Conservation (phyloP, 2,329 filamentous ascomycete genomes). For the Chaetothyriales sp. region DNA sequence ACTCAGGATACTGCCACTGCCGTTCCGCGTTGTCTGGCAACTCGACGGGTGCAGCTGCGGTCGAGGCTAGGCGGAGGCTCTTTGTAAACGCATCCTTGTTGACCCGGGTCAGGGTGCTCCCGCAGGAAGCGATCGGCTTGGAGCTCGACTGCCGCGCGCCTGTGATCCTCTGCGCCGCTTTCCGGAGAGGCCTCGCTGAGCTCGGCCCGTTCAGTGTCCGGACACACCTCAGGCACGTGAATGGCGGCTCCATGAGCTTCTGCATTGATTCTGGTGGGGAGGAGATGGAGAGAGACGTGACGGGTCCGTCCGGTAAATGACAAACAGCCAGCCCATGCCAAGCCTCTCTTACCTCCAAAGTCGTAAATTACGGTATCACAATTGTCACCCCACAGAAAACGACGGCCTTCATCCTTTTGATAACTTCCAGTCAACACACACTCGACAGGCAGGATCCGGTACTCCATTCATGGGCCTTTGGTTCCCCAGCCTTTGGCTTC, state of each 20-base stretch:
- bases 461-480: no score
- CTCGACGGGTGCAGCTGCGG: conserved; percentile 9
- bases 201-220: conserved; percentile 9
- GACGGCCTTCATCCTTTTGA: no score
- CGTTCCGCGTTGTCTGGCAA: conserved; percentile 14
- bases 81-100: conserved; percentile 4
- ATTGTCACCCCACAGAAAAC: no score
- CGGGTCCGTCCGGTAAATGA: no score
- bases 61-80: conserved; percentile 9
- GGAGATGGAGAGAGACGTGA: not conserved
- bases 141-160: conserved; percentile 7
- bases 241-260: not conserved
- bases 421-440: no score
- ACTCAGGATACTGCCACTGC: conserved; percentile 13
- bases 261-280: not conserved
- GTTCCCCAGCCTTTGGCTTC: no score
- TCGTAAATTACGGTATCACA: no score
- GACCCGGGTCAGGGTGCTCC: conserved; percentile 3
- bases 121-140: conserved; percentile 7
- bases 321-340: no score
- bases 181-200: conserved; percentile 2
- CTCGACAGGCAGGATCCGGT: no score
- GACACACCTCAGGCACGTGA: conserved; percentile 13
- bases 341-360: no score
- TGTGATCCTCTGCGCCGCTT: conserved; percentile 3